phyloP scores from a whole-genome alignment of 1,284 basidiomycete species.

The Leucoagaricus sp. region DNA sequence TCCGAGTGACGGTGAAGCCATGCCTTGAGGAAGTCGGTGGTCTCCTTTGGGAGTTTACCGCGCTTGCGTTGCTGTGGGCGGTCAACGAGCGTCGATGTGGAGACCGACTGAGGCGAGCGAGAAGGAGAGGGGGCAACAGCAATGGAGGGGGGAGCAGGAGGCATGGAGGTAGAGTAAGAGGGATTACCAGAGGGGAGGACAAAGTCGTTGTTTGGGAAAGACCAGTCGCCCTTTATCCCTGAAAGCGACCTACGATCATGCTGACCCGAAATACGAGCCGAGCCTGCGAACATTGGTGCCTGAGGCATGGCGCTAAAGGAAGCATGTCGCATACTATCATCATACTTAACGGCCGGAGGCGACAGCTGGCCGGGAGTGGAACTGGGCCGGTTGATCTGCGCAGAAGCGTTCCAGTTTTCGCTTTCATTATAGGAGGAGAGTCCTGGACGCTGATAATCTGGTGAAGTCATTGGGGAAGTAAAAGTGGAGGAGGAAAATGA shows the following conservation, averaged over 20 bases:
- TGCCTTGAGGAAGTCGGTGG: conserved; percentile 87
- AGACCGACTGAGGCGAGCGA: conserved; percentile 48
- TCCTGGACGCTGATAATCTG: conserved; percentile 41
- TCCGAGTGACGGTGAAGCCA: conserved; percentile 89
- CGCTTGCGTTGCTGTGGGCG: conserved; percentile 71
- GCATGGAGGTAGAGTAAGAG: conserved; percentile 41
- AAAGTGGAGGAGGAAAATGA: conserved; percentile 48
- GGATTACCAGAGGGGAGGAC: conserved; percentile 39
- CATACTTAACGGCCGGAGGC: conserved; percentile 58
- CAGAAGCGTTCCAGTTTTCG: conserved; percentile 48
- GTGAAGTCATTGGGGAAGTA: conserved; percentile 43
- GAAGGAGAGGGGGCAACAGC: conserved; percentile 46
- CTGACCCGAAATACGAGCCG: conserved; percentile 70
- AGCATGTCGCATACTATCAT: conserved; percentile 63
- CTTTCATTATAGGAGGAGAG: conserved; percentile 44
- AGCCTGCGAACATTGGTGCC: conserved; percentile 61
- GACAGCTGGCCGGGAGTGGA: conserved; percentile 59
- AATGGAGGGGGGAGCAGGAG: conserved; percentile 41
- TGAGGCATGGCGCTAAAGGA: conserved; percentile 58
- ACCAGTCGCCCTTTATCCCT: conserved; percentile 53
- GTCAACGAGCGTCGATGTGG: conserved; percentile 63
- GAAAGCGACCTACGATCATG: conserved; percentile 58
- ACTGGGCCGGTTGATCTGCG: conserved; percentile 53
- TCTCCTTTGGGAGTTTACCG: conserved; percentile 88
- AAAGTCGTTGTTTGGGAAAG: conserved; percentile 44